Base-by-base conservation (phyloP, 106 monocot genomes). In the Vanilla planifolia region DNA sequence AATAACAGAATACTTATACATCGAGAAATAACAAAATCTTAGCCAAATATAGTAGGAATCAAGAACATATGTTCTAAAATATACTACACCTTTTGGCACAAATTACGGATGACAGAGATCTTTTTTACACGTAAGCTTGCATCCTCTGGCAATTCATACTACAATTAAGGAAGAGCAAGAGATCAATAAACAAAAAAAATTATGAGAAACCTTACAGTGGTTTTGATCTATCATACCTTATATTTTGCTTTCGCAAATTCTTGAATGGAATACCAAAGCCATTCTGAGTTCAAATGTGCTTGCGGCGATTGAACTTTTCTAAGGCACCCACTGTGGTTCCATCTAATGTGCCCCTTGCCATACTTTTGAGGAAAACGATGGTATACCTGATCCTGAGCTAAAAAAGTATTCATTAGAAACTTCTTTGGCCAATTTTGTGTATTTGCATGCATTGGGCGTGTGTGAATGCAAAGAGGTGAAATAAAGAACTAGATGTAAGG, bases 131-230 rank as follows among this genome's bases (percentile, higher is more conserved):
- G 58, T 5, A 47, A 26, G 28, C 65, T 79, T 62, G 82, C 77
- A 80, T 78, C 88, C 20, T 92, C 88, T 32, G 84, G 77, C 53
- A 98, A 66, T 68, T 88, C 88, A 80, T 92, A 88, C 98, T 98
- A 35, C 41, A 64, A 58, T 21, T 57, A 60, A 60, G 28, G 3
- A 59, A 65, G 29, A 48, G 34, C 2, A 58, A 42, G 5, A 17
- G 22, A 17, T 25, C 11, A 50, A 26, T 2, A 35, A 20, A 0
- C 26, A 29, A 4, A 41, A 13, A 17, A 8, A 14, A 23, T 16
- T 4, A 53, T 30, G 16, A 11, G 6, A 28, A 16, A 0, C 28
- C 3, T 10, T 29, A 15, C 28, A 53, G 32, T 32, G 32, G 32
- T 0, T 15, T 27, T 34, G 20, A 21, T 36, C 11, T 34, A 34